Evolutionary conservation across 441 rosid genomes (phyloP).

Genomic region (Adansonia gregorii): DNA sequence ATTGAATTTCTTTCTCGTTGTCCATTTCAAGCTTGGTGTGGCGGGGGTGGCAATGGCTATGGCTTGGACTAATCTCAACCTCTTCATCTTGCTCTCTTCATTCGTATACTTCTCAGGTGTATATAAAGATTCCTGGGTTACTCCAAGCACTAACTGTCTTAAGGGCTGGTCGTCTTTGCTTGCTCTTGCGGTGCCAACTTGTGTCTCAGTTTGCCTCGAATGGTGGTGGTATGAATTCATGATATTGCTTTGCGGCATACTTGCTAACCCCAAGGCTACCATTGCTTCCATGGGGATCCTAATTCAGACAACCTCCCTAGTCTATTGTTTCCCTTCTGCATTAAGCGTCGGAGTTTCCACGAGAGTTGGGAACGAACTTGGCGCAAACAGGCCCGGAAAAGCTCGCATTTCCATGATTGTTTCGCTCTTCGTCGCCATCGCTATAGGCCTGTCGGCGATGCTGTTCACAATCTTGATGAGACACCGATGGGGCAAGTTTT

Average conservation of each 20-base stretch:
- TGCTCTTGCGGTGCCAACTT: constrained; percentile 78
- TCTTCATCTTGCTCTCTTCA: constrained; percentile 61
- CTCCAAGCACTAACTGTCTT: constrained; percentile 68
- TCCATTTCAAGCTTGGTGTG: constrained; percentile 74
- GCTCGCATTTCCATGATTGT: constrained; percentile 81
- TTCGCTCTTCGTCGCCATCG: constrained; percentile 54
- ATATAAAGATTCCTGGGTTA: constrained; percentile 75
- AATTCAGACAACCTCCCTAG: constrained; percentile 82
- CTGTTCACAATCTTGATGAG: constrained; percentile 69
- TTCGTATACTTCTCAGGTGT: constrained; percentile 74
- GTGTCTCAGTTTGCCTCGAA: constrained; percentile 26
- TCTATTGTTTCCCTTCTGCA: constrained; percentile 88
- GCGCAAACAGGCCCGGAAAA: constrained; percentile 72
- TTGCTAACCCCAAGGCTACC: constrained; percentile 81
- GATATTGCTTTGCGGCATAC: constrained; percentile 86
- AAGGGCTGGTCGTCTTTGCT: constrained; percentile 85
- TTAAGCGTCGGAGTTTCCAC: constrained; percentile 90
- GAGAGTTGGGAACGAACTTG: constrained; percentile 84
- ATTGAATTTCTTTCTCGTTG: constrained; percentile 69
- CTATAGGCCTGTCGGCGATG: constrained; percentile 71
- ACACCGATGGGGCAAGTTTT: constrained; percentile 79
- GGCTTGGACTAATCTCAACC: constrained; percentile 86
- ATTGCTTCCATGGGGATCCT: constrained; percentile 94
- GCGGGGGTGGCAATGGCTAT: constrained; percentile 85
- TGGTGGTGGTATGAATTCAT: constrained; percentile 40